Percentiles rank a stretch among this genome's conserved stretches.
phyloP scores from a whole-genome alignment of 192 early-diverging fungal genomes.

The Coemansia sp. region DNA sequence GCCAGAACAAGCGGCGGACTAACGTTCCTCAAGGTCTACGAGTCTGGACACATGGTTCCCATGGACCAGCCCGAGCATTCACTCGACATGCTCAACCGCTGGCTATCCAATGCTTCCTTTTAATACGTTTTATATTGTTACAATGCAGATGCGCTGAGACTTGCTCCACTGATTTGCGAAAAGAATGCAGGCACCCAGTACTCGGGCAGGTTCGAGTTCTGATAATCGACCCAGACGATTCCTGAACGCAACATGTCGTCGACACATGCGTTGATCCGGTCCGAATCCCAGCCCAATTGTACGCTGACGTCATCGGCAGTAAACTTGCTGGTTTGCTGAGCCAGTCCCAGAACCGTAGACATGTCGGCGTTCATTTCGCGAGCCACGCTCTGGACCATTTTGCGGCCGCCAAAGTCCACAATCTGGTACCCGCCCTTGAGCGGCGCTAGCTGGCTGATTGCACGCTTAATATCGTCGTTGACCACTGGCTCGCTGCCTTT shows the following conservation, averaged over 20 bases:
- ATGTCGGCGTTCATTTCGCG: constrained; percentile 86
- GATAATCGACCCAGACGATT: constrained; percentile 45
- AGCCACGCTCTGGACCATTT: constrained; percentile 87
- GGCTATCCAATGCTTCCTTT: constrained; percentile 50
- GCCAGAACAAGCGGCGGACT: constrained; percentile 66
- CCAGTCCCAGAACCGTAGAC: constrained; percentile 64
- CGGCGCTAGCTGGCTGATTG: constrained; percentile 84
- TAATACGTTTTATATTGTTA: neutral
- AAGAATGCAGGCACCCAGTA: constrained; percentile 52
- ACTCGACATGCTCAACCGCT: constrained; percentile 80
- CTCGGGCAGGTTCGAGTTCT: constrained; percentile 14
- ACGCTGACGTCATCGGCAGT: constrained; percentile 26
- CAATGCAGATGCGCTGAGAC: constrained; percentile 9
- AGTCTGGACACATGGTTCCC: constrained; percentile 87
- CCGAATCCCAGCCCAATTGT: constrained; percentile 36
- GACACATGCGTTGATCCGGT: constrained; percentile 35
- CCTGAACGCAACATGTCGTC: constrained; percentile 49
- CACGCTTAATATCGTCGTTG: constrained; percentile 84
- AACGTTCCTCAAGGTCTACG: constrained; percentile 79
- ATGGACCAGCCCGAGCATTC: constrained; percentile 81
- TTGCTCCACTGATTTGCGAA: constrained; percentile 25
- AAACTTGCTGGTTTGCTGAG: constrained; percentile 59
- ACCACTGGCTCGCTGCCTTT: constrained; percentile 27
- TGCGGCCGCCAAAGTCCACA: constrained; percentile 71
- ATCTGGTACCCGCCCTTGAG: constrained; percentile 89